Evolutionary conservation across 108 stramenopile species (phyloP).

Genomic region (Nitzschia inconspicua): DNA sequence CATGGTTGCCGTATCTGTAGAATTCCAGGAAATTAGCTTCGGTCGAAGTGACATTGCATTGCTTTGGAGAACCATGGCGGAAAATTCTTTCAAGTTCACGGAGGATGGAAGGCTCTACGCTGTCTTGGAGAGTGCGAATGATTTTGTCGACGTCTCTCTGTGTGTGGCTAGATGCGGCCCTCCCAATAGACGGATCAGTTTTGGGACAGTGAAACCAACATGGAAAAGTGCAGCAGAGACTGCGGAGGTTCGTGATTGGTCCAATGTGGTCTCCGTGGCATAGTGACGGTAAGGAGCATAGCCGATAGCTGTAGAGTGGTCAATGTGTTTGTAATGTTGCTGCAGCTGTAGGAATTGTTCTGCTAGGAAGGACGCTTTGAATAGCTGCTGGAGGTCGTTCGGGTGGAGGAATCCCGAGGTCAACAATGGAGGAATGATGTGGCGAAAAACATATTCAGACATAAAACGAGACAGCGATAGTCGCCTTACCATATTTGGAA

Average conservation of each 20-base stretch:
- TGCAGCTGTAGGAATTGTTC: too few species aligned
- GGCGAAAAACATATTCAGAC: neutral
- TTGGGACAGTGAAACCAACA: neutral
- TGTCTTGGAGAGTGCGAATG: neutral
- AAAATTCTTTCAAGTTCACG: neutral
- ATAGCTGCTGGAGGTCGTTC: neutral
- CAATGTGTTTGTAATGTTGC: neutral
- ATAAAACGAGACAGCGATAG: too few species aligned
- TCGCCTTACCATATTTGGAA: too few species aligned
- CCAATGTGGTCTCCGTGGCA: neutral
- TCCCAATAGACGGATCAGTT: neutral
- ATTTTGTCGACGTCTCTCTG: neutral
- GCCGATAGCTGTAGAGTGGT: too few species aligned
- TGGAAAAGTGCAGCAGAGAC: slow-evolving; percentile 6
- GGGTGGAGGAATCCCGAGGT: neutral
- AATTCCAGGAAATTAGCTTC: slow-evolving; percentile 6
- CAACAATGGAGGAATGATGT: neutral
- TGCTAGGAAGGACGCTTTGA: neutral
- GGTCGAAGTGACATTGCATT: neutral
- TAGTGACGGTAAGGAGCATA: too few species aligned
- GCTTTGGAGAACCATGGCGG: neutral
- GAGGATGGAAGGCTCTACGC: neutral
- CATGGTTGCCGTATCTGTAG: slow-evolving; percentile 21
- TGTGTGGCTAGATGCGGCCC: slow-evolving; percentile 1
- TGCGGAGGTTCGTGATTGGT: neutral